phyloP scores from a whole-genome alignment of 73 alveolate genomes.

The Paramecium sonneborni region DNA sequence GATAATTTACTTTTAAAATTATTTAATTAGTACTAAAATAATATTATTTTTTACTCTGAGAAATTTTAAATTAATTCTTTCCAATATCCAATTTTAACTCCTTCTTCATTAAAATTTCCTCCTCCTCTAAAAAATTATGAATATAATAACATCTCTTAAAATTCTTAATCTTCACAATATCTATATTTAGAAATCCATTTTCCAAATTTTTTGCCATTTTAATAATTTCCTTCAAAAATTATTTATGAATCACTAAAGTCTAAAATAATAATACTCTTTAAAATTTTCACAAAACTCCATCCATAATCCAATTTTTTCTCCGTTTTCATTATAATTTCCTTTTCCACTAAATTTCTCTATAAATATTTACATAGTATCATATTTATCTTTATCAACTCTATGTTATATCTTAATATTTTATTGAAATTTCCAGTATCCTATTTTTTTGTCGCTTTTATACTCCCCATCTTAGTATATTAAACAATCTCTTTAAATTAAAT shows the following conservation, averaged over 20 bases:
- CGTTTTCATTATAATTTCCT: background rate
- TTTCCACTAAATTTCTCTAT: no score
- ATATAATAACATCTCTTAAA: background rate
- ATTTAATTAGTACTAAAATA: no score
- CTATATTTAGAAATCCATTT: background rate
- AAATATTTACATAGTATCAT: no score
- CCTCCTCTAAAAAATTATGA: background rate
- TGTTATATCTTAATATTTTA: no score
- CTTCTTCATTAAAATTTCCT: background rate
- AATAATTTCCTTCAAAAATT: background rate
- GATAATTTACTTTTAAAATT: no score
- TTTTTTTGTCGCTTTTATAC: no score
- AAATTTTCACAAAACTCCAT: background rate
- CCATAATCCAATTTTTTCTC: background rate
- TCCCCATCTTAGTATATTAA: no score
- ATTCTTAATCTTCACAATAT: background rate
- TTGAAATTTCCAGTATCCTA: no score
- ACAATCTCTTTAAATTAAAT: no score
- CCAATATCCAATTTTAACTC: background rate
- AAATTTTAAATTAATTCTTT: background rate
- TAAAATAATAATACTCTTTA: background rate
- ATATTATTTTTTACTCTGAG: background rate
- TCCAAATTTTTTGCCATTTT: background rate
- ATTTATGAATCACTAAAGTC: background rate
- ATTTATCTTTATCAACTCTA: no score